Base-by-base conservation (phyloP, 305 asterid genomes). In the Lippia alba region DNA sequence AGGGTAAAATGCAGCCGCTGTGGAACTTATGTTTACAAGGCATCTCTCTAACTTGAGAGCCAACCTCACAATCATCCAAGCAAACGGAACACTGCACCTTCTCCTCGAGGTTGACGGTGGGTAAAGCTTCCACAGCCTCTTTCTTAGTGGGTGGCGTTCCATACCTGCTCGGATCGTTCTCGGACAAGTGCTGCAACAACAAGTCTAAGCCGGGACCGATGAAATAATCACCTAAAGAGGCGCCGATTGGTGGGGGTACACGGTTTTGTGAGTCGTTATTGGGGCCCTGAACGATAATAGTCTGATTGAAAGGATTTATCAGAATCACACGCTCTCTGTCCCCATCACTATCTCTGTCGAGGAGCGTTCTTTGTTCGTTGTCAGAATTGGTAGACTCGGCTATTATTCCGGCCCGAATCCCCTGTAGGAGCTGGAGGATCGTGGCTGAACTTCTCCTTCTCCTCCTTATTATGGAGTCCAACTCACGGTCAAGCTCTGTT, bases 11-110 rank as follows among this genome's bases (percentile, higher is more conserved):
- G 76, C 98, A 90, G 8, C 55, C 78, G 41, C 75, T 34, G 39
- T 92, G 98, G 67, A 92, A 92, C 84, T 74, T 90, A 63, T 92
- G 98, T 56, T 80, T 86, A 76, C 98, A 92, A 8, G 98, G 98
- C 90, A 92, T 84, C 84, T 88, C 86, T 76, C 82, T 92, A 7
- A 85, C 96, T 60, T 83, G 80, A 32, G 71, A 64, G 30, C 94
- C 94, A 12, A 80, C 66, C 74, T 88, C 92, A 54, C 86, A 88
- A 0, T 92, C 98, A 8, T 92, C 98, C 86, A 92, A 82, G 70
- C 98, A 92, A 65, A 92, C 90, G 0, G 87, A 74, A 76, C 96
- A 90, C 69, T 86, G 95, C 77, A 75, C 19, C 0, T 59, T 70
- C 71, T 78, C 89, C 76, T 80, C 82, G 1, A 83, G 63, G 56